Base-by-base conservation (phyloP, 306 rosid species). In the Corylus americana region DNA sequence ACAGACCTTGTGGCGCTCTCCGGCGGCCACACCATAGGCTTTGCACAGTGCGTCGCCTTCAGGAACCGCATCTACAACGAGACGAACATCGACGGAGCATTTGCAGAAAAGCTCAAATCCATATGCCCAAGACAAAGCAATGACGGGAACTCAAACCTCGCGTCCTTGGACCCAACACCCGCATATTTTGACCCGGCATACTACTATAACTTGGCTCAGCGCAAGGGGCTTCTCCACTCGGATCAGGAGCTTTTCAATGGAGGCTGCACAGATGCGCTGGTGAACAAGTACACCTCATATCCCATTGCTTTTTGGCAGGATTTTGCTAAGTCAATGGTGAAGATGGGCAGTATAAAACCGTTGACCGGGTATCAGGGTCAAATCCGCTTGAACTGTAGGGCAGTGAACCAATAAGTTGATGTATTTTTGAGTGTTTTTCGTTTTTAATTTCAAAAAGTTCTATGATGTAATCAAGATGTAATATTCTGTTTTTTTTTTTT, bases 311-410 rank as follows among this genome's bases (percentile, higher is more conserved):
- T 55, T 55, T 55, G 25, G 14, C 20, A 55, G 27, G 61, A 18
- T 6, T 55, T 55, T 55, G 61, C 61, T 7, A 55, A 17, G 4
- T 55, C 61, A 4, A 55, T 55, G 61, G 4, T 55, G 70, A 89
- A 87, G 80, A 85, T 87, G 89, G 90, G 90, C 66, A 81, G 87
- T 39, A 85, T 89, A 51, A 77, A 77, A 82, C 89, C 92, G 3
- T 83, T 89, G 73, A 79, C 77, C 4, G 89, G 89, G 29, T 45
- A 25, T 20, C 74, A 66, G 51, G 90, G 92, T 29, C 80, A 89
- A 77, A 51, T 89, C 61, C 90, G 92, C 55, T 7, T 13, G 16
- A 74, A 83, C n/a, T 89, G 92, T 62, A 86, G 89, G 82, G 70
- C 5, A 77, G 85, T 85, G 64, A 88, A 83, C 82, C 27, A 16